Conservation (phyloP, 495 filamentous ascomycete species). For the Neurospora pannonica region DNA sequence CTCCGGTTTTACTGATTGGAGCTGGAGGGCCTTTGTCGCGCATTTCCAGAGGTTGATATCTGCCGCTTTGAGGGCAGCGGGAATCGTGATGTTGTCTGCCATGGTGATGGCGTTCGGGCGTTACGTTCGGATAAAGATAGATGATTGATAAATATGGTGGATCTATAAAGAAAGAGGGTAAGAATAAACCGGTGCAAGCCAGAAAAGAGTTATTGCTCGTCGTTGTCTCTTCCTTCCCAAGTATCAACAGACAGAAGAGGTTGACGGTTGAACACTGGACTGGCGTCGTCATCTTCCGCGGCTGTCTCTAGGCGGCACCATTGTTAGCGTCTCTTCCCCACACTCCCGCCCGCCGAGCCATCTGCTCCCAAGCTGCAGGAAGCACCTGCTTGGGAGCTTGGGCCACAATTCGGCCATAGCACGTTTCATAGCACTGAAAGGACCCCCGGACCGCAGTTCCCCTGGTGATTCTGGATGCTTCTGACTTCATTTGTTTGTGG, state of each 20-base stretch:
- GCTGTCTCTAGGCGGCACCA: not conserved
- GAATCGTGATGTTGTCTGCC: conserved; percentile 53
- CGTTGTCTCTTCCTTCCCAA: not conserved
- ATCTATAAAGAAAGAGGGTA: not conserved
- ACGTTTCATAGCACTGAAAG: not conserved
- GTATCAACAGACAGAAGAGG: not conserved
- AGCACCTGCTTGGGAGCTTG: conserved; percentile 13
- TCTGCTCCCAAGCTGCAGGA: not conserved
- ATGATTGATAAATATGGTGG: not conserved
- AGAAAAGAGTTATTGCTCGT: not conserved
- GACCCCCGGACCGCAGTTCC: not conserved
- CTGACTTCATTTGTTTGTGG: conserved; percentile 9
- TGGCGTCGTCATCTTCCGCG: not conserved
- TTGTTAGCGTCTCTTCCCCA: conserved; percentile 5
- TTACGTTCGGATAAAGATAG: not conserved
- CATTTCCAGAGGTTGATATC: conserved; percentile 65
- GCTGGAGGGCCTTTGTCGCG: conserved; percentile 69
- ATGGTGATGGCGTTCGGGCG: conserved; percentile 33
- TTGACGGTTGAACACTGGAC: not conserved
- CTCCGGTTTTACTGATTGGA: conserved; percentile 75
- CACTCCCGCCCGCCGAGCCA: not conserved
- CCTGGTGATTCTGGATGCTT: conserved; percentile 12
- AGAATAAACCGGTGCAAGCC: not conserved
- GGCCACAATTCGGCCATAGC: conserved; percentile 8
- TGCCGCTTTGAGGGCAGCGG: conserved; percentile 61